Conservation (phyloP, 805 yeast genomes). For the Starmerella cellae region DNA sequence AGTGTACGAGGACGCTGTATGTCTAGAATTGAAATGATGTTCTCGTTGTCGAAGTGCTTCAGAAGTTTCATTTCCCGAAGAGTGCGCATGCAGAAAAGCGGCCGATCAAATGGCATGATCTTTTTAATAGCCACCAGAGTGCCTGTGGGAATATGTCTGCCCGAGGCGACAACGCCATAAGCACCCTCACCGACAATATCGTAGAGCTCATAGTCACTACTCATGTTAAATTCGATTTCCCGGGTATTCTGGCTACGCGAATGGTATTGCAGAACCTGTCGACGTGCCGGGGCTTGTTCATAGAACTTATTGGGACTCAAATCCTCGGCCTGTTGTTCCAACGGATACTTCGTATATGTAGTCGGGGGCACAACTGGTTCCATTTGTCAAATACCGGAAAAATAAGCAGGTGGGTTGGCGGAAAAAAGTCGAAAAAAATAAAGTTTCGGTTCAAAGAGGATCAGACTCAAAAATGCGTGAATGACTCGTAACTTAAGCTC, state of each 20-base stretch:
- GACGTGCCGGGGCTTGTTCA: background rate
- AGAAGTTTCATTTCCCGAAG: slow-evolving; percentile 77
- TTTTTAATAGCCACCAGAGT: slow-evolving; percentile 92
- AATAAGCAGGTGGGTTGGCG: too few species aligned
- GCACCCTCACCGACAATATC: slow-evolving; percentile 93
- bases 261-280: slow-evolving; percentile 11
- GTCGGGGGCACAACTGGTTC: too few species aligned
- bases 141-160: slow-evolving; percentile 70
- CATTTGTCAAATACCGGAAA: too few species aligned
- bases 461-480: too few species aligned
- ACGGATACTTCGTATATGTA: background rate
- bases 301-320: background rate
- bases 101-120: slow-evolving; percentile 80
- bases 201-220: slow-evolving; percentile 71
- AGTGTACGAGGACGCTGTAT: slow-evolving; percentile 70
- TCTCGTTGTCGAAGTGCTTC: slow-evolving; percentile 86
- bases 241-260: slow-evolving; percentile 23
- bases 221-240: slow-evolving; percentile 58
- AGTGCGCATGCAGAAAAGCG: slow-evolving; percentile 80
- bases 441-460: too few species aligned
- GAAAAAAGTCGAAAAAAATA: too few species aligned
- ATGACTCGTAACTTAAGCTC: too few species aligned
- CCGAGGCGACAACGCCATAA: slow-evolving; percentile 84
- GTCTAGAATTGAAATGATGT: slow-evolving; percentile 78
- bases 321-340: background rate